A percentile compares a stretch with the other conserved stretches of the same genome.
These are phyloP conservation scores for Auriscalpium vulgare DNA, from an alignment of 768 basidiomycete genomes.

Conservation along the genomic window DNA sequence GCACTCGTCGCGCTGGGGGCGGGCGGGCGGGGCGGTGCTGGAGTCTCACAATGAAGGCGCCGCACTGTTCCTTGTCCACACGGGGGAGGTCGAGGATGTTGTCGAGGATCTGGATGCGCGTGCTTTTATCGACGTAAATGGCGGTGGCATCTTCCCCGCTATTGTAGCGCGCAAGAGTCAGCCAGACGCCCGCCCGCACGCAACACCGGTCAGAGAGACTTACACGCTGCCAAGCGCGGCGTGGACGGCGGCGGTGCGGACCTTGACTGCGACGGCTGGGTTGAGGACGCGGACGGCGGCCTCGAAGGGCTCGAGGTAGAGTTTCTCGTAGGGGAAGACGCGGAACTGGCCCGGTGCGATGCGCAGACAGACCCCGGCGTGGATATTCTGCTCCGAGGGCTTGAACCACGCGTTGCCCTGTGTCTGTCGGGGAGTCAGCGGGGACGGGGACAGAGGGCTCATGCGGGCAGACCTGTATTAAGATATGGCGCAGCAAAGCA, in stretches of 20 bases:
- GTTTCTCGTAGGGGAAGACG: constrained; percentile 81
- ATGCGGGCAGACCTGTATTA: constrained; percentile 44
- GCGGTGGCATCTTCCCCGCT: constrained; percentile 53
- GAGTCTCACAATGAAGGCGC: constrained; percentile 68
- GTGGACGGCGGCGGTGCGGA: constrained; percentile 73
- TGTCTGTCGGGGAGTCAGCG: constrained; percentile 41
- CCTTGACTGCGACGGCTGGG: constrained; percentile 78
- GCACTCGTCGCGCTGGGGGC: constrained; percentile 64
- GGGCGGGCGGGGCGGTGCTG: background rate
- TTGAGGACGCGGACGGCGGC: constrained; percentile 68
- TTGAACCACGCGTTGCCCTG: constrained; percentile 84
- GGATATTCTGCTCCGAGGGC: constrained; percentile 73
- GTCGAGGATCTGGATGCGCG: constrained; percentile 81
- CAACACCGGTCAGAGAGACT: constrained; percentile 20
- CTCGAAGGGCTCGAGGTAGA: constrained; percentile 75
- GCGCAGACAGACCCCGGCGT: constrained; percentile 71
- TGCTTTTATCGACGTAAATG: constrained; percentile 69
- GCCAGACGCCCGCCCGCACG: background rate
- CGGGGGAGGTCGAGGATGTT: constrained; percentile 56
- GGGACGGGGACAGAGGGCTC: background rate
- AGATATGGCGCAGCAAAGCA: constrained; percentile 73
- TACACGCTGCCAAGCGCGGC: constrained; percentile 67
- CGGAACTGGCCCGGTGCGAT: constrained; percentile 63
- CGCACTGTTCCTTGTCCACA: constrained; percentile 88
- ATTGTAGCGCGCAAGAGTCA: constrained; percentile 1